Percentiles rank a stretch among this genome's conserved stretches.
These are phyloP conservation scores for Kwoniella bestiolae DNA, from an alignment of 768 basidiomycete species.

Conservation along the genomic window DNA sequence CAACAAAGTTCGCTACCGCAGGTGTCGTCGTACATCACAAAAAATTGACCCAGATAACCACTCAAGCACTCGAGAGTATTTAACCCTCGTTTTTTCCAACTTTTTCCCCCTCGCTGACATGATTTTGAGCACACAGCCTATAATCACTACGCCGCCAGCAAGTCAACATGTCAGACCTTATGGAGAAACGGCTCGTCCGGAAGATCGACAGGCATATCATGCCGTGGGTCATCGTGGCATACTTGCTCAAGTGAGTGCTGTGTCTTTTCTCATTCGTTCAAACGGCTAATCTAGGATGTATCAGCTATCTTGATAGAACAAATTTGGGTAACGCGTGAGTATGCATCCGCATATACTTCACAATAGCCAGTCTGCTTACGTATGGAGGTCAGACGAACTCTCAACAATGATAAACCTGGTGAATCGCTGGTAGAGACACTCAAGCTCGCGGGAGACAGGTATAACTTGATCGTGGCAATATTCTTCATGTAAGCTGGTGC, in stretches of 20 bases:
- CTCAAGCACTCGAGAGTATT: background rate
- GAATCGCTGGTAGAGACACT: constrained; percentile 39
- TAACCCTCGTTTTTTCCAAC: background rate
- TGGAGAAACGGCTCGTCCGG: constrained; percentile 26
- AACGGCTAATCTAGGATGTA: background rate
- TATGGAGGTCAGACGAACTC: constrained; percentile 18
- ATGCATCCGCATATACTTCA: background rate
- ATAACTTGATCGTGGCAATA: constrained; percentile 41
- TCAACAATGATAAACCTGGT: constrained; percentile 46
- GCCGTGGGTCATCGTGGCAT: constrained; percentile 23
- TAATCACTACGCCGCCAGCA: background rate
- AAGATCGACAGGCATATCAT: constrained; percentile 38
- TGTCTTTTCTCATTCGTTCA: background rate
- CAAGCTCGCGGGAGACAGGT: constrained; percentile 34
- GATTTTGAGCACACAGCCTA: background rate
- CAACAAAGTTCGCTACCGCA: no score
- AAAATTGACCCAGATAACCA: background rate
- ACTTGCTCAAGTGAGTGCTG: background rate
- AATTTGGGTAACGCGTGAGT: constrained; percentile 40
- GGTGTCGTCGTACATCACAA: background rate
- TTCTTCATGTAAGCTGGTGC: constrained; percentile 37
- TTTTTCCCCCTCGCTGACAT: background rate
- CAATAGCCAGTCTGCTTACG: background rate
- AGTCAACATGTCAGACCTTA: constrained; percentile 9
- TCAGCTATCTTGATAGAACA: constrained; percentile 37